phyloP scores from a whole-genome alignment of 2,329 filamentous ascomycete species.

The Herpotrichia juniperi region DNA sequence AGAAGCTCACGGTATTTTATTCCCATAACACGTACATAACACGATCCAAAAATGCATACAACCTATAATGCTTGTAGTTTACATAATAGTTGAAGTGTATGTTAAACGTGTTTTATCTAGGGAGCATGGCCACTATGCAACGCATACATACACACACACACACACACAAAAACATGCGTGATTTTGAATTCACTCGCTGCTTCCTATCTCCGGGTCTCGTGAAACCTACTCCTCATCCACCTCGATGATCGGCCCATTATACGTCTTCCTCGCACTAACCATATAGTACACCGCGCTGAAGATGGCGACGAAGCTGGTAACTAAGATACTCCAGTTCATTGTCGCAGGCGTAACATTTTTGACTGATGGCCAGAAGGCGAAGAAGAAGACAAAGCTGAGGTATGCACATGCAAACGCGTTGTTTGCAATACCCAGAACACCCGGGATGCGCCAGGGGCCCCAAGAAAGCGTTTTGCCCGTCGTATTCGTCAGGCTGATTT shows the following conservation, averaged over 20 bases:
- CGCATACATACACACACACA: too few species aligned
- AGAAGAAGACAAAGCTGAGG: constrained; percentile 6
- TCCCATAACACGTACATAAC: too few species aligned
- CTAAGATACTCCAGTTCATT: constrained; percentile 11
- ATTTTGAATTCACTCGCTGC: too few species aligned
- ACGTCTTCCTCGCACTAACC: constrained; percentile 8
- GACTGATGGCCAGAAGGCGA: constrained; percentile 2
- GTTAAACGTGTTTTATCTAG: too few species aligned
- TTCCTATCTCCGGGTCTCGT: too few species aligned
- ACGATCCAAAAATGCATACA: too few species aligned
- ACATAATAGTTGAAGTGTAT: too few species aligned
- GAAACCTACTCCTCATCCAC: too few species aligned
- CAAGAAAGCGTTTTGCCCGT: not conserved
- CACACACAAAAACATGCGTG: too few species aligned
- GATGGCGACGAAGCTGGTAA: constrained; percentile 5
- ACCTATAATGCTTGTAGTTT: too few species aligned
- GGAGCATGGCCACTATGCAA: too few species aligned
- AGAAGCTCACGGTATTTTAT: too few species aligned
- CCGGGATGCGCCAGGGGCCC: not conserved
- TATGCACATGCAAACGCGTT: not conserved
- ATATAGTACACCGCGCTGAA: constrained; percentile 11
- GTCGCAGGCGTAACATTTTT: not conserved
- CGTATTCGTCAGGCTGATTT: not conserved
- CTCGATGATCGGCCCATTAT: constrained; percentile 12
- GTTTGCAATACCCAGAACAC: not conserved